Percentiles rank a stretch among this genome's conserved stretches.
Evolutionary conservation across 1,139 yeast species (phyloP).

Genomic region (Pichiaceae sp.): DNA sequence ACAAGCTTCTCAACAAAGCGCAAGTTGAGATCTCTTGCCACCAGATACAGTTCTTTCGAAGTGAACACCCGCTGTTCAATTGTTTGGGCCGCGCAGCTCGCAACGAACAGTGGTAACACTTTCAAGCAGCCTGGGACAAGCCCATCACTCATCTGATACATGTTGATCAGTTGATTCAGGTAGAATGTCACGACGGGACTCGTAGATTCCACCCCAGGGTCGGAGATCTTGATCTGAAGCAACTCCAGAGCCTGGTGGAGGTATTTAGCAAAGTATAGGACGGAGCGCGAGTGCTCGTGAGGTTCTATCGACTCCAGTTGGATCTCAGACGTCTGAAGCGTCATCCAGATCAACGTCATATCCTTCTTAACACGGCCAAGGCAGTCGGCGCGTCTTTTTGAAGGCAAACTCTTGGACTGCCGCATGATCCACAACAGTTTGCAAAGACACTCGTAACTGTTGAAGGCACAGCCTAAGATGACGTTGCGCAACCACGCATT

Average conservation of each 20-base stretch:
- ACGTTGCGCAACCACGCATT: conserved; percentile 29
- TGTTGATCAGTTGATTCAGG: conserved; percentile 19
- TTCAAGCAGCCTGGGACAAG: conserved; percentile 7
- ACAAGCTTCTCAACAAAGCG: conserved; percentile 14
- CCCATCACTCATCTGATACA: conserved; percentile 10
- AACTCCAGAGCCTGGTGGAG: conserved; percentile 21
- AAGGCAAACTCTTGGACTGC: conserved; percentile 6
- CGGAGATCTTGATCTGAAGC: conserved; percentile 21
- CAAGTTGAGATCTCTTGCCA: conserved; percentile 10
- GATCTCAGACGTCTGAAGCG: conserved; percentile 21
- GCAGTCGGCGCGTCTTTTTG: conserved; percentile 2
- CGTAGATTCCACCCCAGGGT: conserved; percentile 18
- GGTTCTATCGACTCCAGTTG: conserved; percentile 11
- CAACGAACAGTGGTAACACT: conserved; percentile 23
- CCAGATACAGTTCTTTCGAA: conserved; percentile 18
- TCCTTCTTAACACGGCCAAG: conserved; percentile 14
- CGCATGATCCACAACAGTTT: conserved; percentile 33
- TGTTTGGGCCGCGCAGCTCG: conserved; percentile 24
- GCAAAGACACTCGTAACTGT: conserved; percentile 30
- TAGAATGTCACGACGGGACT: conserved; percentile 22
- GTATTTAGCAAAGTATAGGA: conserved; percentile 14
- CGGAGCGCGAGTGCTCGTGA: not conserved
- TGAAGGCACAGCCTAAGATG: conserved; percentile 27
- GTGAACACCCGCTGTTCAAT: conserved; percentile 19
- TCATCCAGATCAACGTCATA: conserved; percentile 19